These are phyloP conservation scores for Ploettnerulaceae sp. DNA, from an alignment of 2,329 filamentous ascomycete species.

Conservation along the genomic window DNA sequence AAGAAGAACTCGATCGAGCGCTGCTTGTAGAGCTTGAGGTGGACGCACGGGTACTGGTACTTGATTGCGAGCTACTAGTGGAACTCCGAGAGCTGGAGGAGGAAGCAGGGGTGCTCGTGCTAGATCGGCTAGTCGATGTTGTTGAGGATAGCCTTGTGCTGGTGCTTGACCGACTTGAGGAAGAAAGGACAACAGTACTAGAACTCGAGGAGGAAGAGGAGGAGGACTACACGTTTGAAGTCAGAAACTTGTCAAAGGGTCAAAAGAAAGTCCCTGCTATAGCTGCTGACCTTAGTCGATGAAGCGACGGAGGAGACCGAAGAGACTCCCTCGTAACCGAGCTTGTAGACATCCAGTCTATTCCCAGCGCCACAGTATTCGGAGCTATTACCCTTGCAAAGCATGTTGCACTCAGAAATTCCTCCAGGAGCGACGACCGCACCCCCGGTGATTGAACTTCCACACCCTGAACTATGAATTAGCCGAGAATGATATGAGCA, in stretches of 20 bases:
- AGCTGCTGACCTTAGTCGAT: background rate
- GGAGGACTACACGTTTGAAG: background rate
- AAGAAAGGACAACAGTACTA: background rate
- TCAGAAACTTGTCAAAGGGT: no score
- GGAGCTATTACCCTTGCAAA: conserved; percentile 18
- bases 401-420: conserved; percentile 24
- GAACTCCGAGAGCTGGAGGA: background rate
- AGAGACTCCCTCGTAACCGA: conserved; percentile 4
- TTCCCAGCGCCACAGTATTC: conserved; percentile 17
- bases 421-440: conserved; percentile 11
- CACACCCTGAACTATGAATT: conserved; percentile 11
- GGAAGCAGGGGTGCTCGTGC: background rate
- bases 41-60: background rate
- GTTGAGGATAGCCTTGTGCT: background rate
- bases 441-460: conserved; percentile 11
- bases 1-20: background rate
- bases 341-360: conserved; percentile 18
- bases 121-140: background rate
- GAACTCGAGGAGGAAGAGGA: background rate
- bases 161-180: background rate
- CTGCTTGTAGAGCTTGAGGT: no score
- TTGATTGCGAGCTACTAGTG: background rate
- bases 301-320: background rate
- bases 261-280: background rate
- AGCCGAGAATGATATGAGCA: background rate